Percentiles rank a stretch among this genome's conserved stretches.
Evolutionary conservation across 441 rosid species (phyloP).

Genomic region (Erodium texanum): DNA sequence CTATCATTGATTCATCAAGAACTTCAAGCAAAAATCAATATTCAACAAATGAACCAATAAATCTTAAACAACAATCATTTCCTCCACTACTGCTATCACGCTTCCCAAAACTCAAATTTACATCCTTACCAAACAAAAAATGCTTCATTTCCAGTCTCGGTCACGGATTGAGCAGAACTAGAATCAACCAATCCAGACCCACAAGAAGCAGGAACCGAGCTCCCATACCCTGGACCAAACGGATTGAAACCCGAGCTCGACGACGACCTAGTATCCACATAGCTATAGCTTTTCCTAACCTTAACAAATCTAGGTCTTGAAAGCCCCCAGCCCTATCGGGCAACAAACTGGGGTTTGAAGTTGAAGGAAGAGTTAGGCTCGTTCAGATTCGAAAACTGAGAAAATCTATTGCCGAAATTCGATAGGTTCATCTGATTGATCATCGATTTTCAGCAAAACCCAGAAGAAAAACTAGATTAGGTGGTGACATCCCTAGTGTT

Average conservation of each 20-base stretch:
- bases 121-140: conserved; percentile 28
- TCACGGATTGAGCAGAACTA: conserved; percentile 4
- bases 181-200: no score
- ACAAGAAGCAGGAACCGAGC: conserved; percentile 6
- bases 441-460: not conserved
- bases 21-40: no score
- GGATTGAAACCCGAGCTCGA: conserved; percentile 46
- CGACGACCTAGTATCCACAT: conserved; percentile 25
- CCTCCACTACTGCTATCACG: conserved; percentile 28
- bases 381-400: conserved; percentile 34
- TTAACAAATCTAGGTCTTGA: conserved; percentile 53
- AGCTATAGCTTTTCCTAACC: conserved; percentile 35
- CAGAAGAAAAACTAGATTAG: conserved; percentile 9
- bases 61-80: no score
- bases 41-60: no score
- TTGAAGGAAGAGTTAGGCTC: conserved; percentile 26
- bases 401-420: conserved; percentile 36
- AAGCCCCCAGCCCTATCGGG: conserved; percentile 35
- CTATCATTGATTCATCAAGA: no score
- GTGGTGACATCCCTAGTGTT: no score
- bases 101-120: conserved; percentile 12
- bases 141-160: conserved; percentile 13
- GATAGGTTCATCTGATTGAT: conserved; percentile 38
- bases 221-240: conserved; percentile 14
- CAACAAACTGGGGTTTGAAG: conserved; percentile 29